These are phyloP conservation scores for Curvularia verruculosa DNA, from an alignment of 2,329 filamentous ascomycete species.

Conservation along the genomic window DNA sequence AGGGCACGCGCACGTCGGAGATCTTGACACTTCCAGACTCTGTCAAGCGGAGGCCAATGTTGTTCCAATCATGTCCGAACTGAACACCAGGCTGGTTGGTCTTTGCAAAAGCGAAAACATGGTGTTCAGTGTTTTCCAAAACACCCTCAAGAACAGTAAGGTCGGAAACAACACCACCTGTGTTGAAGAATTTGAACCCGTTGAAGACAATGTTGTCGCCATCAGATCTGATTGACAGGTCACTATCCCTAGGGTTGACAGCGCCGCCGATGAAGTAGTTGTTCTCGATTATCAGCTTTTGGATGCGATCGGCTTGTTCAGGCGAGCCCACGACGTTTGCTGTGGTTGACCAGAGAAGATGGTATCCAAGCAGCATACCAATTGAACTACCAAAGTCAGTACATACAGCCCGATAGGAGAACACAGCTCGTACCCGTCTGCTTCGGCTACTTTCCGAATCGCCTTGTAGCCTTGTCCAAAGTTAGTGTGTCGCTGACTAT, in stretches of 20 bases:
- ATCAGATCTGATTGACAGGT: constrained; percentile 62
- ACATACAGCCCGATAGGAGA: not conserved
- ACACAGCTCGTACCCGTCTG: constrained; percentile 58
- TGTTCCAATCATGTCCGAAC: constrained; percentile 68
- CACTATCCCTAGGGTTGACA: constrained; percentile 69
- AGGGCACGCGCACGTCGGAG: constrained; percentile 61
- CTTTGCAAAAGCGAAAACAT: constrained; percentile 67
- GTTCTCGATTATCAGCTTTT: constrained; percentile 65
- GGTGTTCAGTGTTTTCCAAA: constrained; percentile 62
- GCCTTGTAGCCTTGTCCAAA: constrained; percentile 53
- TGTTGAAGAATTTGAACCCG: constrained; percentile 71
- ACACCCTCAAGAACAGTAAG: constrained; percentile 70
- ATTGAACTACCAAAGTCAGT: constrained; percentile 51
- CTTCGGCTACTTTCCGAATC: constrained; percentile 68
- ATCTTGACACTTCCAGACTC: constrained; percentile 69
- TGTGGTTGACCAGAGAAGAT: constrained; percentile 68
- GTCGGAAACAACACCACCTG: constrained; percentile 69
- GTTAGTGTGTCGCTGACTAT: not conserved
- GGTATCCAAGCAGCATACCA: constrained; percentile 70
- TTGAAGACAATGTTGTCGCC: constrained; percentile 65
- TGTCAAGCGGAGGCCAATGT: constrained; percentile 66
- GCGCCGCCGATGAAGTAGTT: constrained; percentile 70
- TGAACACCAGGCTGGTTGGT: constrained; percentile 64
- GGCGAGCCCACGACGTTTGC: constrained; percentile 65
- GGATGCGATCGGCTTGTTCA: constrained; percentile 63